Evolutionary conservation across 768 basidiomycete genomes (phyloP), one percentile per base, ranked within the genome.

Genomic region (Psilocybe cyanescens): DNA sequence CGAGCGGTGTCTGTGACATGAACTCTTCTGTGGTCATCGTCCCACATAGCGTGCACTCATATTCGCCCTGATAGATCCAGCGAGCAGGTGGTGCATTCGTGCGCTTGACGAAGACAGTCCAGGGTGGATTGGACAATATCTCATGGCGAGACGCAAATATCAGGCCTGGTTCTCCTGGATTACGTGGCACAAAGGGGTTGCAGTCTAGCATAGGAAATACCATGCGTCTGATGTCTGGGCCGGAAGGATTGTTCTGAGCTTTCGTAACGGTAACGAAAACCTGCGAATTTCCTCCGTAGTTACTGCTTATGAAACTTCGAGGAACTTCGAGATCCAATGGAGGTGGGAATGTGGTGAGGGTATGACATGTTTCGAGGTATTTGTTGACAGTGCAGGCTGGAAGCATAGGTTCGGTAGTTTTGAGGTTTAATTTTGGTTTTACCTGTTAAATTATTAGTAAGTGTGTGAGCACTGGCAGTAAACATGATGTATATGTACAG

Each of bases 1-100:
- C 70, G 46, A 30, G 45, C 14, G 60, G 24, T 11, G 59, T 61
- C 50, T 70, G 69, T 6, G 41, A 35, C 5, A 46, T 37, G 48
- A 71, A 74, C 19, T 67, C 62, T 19, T 57, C 61, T 9, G 62
- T 37, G 14, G 65, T 65, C 57, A 72, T 56, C 41, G 65, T 58
- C 1, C 70, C 71, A 47, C 68, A 66, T 9, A 68, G 29, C 0
- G 52, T 53, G 48, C 60, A 64, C 33, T 66, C 35, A 61, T 72
- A 72, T 17, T 74, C 68, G 3, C 72, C 72, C 17, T 71, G 61
- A 55, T 74, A 74, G 4, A 59, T 48, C 71, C 70, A 72, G 9
- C 57, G 57, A 8, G 66, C 64, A 1, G 59, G 50, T 0, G 45
- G 4, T 3, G 12, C 16, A 4, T 50, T 60, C 6, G 55, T 29